Evolutionary conservation across 306 rosid genomes (phyloP), one percentile per base, ranked within the genome.

Genomic region (Quercus aquifolioides): DNA sequence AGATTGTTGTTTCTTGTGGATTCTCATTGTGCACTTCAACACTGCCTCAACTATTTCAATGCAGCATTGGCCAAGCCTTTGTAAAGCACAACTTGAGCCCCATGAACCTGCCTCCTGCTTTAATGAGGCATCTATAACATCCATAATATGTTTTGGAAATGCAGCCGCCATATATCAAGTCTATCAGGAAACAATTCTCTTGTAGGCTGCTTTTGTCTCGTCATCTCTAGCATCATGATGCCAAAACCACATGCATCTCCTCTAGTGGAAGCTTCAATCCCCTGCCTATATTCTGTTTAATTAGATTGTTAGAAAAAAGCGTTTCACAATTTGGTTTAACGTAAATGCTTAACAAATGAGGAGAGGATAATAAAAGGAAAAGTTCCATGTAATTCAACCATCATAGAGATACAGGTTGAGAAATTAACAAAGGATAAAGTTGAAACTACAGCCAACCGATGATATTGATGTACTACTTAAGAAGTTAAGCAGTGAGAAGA

Each of bases 241-340:
- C 84, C 81, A 55, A 75, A 83, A 72, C 75, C 75, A 41, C 79
- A 75, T 51, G 62, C 54, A 51, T 71, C 84, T 33, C 82, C 82
- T 67, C 78, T 82, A 11, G 76, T 65, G 26, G 80, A 74, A 23
- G 59, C 83, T 69, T 73, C 83, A 46, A 26, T 14, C 4, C 86
- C 84, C 49, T 75, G 81, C 17, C 58, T 81, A 58, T 71, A 70
- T 75, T 83, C 58, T 83, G 78, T 15, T 52, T n/a, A 6, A 14
- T 12, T 63, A 20, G 3, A 3, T 3, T 14, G 69, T 58, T 6
- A 58, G 64, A 12, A 8, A 46, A 3, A 46, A 46, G 15, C 0
- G 1, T 11, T 46, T 46, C 52, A 46, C 7, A 10, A 46, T 46
- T 11, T 11, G 15, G 52, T 46, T 46, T 46, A 0, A 11, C 52